Conservation (phyloP, 495 filamentous ascomycete genomes). For the Delitschia confertaspora region DNA sequence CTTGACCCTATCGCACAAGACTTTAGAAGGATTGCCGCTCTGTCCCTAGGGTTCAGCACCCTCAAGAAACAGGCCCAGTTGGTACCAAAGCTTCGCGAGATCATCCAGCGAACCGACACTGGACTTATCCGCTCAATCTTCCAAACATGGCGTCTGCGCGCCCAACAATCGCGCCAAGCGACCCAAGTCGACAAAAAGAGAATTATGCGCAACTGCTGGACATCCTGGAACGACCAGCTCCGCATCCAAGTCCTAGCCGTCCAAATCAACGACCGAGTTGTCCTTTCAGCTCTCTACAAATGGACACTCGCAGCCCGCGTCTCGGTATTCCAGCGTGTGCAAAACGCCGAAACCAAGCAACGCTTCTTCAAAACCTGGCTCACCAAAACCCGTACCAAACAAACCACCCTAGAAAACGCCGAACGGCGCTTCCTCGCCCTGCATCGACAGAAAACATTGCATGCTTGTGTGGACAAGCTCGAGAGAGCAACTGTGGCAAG, state of each 20-base stretch:
- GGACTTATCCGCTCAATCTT: constrained; percentile 45
- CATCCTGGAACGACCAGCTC: constrained; percentile 57
- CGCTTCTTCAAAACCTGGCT: constrained; percentile 26
- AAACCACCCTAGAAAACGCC: constrained; percentile 14
- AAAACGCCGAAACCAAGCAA: constrained; percentile 43
- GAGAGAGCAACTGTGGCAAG: constrained; percentile 8
- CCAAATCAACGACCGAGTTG: constrained; percentile 50
- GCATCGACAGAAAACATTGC: constrained; percentile 8
- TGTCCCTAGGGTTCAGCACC: constrained; percentile 7
- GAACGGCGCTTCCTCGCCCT: constrained; percentile 15
- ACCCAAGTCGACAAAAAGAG: constrained; percentile 44
- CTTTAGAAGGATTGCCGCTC: constrained; percentile 15
- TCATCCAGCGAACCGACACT: constrained; percentile 42
- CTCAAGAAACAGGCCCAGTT: constrained; percentile 19
- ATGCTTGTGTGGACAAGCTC: constrained; percentile 6
- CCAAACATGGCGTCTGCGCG: constrained; percentile 44
- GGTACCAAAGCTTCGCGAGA: constrained; percentile 35
- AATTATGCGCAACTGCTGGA: constrained; percentile 51
- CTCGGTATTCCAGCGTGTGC: constrained; percentile 45
- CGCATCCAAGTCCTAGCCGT: constrained; percentile 46
- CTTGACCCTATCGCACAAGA: constrained; percentile 6
- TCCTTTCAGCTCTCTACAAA: constrained; percentile 52
- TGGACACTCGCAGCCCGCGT: constrained; percentile 53
- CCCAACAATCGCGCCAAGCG: constrained; percentile 46
- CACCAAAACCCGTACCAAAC: constrained; percentile 22